Conservation (phyloP, 441 rosid species). For the Pelargonium exstipulatum region DNA sequence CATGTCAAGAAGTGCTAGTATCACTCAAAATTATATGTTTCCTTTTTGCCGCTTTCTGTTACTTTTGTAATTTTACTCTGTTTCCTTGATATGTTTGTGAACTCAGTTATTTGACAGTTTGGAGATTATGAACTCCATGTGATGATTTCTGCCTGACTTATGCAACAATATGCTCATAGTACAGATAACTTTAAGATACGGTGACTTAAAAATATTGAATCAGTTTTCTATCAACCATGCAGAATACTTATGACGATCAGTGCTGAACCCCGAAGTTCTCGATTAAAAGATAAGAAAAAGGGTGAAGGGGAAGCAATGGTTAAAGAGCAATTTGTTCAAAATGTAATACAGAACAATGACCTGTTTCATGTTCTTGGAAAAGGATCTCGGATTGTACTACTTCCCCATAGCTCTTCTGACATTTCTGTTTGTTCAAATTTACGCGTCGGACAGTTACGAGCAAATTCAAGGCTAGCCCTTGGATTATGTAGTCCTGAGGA, state of each 20-base stretch:
- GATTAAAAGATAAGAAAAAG: constrained; percentile 84
- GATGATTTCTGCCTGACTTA: background rate
- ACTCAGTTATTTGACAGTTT: background rate
- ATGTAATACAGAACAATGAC: constrained; percentile 56
- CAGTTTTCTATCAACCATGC: constrained; percentile 30
- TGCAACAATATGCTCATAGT: background rate
- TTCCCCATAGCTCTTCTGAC: constrained; percentile 72
- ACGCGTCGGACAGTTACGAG: constrained; percentile 58
- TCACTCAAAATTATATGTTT: no score
- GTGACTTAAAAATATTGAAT: background rate
- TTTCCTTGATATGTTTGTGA: no score
- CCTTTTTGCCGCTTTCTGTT: no score
- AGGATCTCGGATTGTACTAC: constrained; percentile 70
- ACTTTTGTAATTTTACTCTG: no score
- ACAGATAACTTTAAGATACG: background rate
- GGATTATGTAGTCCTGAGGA: constrained; percentile 36
- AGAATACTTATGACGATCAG: constrained; percentile 50
- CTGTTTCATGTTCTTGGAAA: constrained; percentile 73
- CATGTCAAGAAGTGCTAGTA: background rate
- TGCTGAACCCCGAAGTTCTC: constrained; percentile 82
- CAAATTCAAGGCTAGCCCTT: constrained; percentile 31
- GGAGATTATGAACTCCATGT: background rate
- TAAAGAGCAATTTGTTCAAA: constrained; percentile 71
- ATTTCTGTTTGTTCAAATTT: constrained; percentile 61
- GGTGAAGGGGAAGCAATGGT: constrained; percentile 81